Evolutionary conservation across 1,284 basidiomycete genomes (phyloP).

Genomic region (Vanrija humicola): DNA sequence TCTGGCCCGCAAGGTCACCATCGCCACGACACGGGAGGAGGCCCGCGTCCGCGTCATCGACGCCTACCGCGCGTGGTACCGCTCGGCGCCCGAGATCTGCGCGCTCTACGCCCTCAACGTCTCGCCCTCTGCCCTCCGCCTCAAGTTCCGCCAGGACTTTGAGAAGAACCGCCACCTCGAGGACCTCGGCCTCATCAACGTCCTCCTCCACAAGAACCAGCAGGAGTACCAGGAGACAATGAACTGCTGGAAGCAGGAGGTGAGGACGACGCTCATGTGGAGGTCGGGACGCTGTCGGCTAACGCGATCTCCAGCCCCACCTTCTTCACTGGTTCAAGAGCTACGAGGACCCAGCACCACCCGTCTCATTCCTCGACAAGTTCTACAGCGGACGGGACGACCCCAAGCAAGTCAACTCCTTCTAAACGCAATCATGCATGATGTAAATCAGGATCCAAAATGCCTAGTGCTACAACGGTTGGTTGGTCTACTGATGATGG

Average conservation of each 20-base stretch:
- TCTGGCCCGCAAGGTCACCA: conserved; percentile 66
- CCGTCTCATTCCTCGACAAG: conserved; percentile 50
- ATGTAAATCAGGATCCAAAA: conserved; percentile 6
- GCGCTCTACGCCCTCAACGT: conserved; percentile 78
- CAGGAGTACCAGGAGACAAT: conserved; percentile 93
- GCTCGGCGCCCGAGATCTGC: conserved; percentile 84
- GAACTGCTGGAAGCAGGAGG: conserved; percentile 85
- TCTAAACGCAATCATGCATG: conserved; percentile 23
- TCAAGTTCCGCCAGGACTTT: conserved; percentile 80
- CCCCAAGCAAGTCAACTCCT: conserved; percentile 40
- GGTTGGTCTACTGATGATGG: not conserved
- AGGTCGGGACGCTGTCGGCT: not conserved
- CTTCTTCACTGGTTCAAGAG: conserved; percentile 50
- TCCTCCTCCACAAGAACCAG: conserved; percentile 79
- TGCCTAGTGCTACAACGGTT: conserved; percentile 10
- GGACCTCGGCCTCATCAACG: conserved; percentile 79
- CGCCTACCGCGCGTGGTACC: conserved; percentile 90
- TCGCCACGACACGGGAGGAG: conserved; percentile 61
- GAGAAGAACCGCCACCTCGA: conserved; percentile 80
- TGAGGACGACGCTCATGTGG: conserved; percentile 23
- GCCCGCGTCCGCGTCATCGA: conserved; percentile 68
- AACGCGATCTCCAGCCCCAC: conserved; percentile 34
- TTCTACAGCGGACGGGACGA: conserved; percentile 49
- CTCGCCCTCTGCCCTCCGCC: conserved; percentile 74
- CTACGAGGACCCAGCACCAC: conserved; percentile 43